phyloP scores from a whole-genome alignment of 2,329 filamentous ascomycete genomes.

The Cucurbitaria berberidis region DNA sequence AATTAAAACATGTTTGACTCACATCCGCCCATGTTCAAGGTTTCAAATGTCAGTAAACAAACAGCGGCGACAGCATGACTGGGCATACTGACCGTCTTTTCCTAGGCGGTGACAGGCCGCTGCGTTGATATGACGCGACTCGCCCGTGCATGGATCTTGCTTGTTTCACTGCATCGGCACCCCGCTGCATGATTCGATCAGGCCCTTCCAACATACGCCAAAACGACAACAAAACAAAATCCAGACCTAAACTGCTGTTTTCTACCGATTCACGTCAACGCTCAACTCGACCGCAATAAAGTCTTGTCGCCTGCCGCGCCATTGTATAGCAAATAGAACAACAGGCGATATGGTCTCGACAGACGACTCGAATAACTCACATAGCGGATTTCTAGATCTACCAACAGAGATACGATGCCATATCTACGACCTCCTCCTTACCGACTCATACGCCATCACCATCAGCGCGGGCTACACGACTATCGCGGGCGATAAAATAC shows the following conservation, averaged over 20 bases:
- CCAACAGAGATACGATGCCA: slow-evolving; percentile 51
- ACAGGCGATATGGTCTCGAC: slow-evolving; percentile 3
- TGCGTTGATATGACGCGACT: slow-evolving; percentile 13
- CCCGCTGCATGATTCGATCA: slow-evolving; percentile 20
- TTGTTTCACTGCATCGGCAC: slow-evolving; percentile 22
- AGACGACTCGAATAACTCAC: background rate
- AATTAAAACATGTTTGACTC: slow-evolving; percentile 1
- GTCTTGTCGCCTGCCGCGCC: background rate
- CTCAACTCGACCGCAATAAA: slow-evolving; percentile 8
- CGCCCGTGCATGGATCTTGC: slow-evolving; percentile 14
- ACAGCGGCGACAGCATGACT: slow-evolving; percentile 11
- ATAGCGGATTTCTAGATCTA: slow-evolving; percentile 31
- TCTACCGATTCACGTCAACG: slow-evolving; percentile 3
- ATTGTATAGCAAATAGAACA: background rate
- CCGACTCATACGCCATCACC: slow-evolving; percentile 46
- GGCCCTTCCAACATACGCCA: slow-evolving; percentile 1
- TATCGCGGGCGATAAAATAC: slow-evolving; percentile 36
- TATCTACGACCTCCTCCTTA: slow-evolving; percentile 51
- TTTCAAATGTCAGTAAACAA: slow-evolving; percentile 8
- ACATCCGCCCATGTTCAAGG: background rate
- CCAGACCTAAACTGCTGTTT: background rate
- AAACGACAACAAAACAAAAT: slow-evolving; percentile 12
- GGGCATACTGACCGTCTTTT: slow-evolving; percentile 2
- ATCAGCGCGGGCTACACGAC: slow-evolving; percentile 47
- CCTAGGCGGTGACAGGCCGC: slow-evolving; percentile 4